Conservation (phyloP, 768 basidiomycete genomes). For the Suillus subluteus region DNA sequence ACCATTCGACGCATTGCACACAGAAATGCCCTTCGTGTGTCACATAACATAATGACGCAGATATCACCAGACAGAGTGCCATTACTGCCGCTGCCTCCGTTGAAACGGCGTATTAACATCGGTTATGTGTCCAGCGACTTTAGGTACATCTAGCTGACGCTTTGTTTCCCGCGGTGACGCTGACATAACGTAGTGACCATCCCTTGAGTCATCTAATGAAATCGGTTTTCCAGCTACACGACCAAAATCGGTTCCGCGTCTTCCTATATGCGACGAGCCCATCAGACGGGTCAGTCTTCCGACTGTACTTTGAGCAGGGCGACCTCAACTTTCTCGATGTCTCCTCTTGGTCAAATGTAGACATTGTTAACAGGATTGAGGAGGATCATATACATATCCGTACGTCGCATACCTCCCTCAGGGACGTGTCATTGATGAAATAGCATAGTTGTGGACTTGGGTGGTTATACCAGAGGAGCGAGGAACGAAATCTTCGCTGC, state of each 20-base stretch:
- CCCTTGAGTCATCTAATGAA: constrained; percentile 58
- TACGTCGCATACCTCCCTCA: constrained; percentile 23
- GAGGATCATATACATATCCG: constrained; percentile 51
- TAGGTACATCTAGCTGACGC: constrained; percentile 33
- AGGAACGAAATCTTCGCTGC: constrained; percentile 56
- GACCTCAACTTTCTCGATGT: constrained; percentile 45
- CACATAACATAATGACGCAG: constrained; percentile 44
- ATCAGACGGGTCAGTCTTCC: constrained; percentile 48
- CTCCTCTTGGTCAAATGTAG: constrained; percentile 39
- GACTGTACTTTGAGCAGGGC: constrained; percentile 46
- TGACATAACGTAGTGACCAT: constrained; percentile 42
- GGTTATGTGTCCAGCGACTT: constrained; percentile 55
- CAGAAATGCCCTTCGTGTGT: constrained; percentile 49
- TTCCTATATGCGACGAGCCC: constrained; percentile 53
- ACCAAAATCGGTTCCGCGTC: constrained; percentile 42
- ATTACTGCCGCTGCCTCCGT: constrained; percentile 45
- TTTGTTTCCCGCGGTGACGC: not conserved
- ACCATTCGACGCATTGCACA: constrained; percentile 50
- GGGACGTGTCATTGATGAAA: not conserved
- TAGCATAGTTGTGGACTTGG: constrained; percentile 45
- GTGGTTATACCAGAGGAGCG: constrained; percentile 56
- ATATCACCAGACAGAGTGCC: constrained; percentile 44
- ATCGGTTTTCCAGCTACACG: constrained; percentile 49
- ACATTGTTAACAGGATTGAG: constrained; percentile 43
- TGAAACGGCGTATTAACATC: constrained; percentile 43